phyloP scores from a whole-genome alignment of 2,329 filamentous ascomycete species.

The Tolypocladium ovalisporum region DNA sequence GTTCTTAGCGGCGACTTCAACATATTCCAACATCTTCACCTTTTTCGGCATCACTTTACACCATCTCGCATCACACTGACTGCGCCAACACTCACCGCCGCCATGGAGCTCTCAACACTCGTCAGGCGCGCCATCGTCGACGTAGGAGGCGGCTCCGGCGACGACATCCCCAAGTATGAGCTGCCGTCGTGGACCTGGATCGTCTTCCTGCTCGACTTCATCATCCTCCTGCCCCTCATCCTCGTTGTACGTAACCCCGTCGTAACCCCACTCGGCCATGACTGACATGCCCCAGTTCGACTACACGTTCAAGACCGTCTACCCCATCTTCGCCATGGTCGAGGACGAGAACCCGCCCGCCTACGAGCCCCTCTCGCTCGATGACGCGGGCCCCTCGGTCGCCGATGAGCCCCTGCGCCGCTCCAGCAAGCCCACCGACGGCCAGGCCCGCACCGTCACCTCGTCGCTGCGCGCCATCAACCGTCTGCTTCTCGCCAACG shows the following conservation, averaged over 20 bases:
- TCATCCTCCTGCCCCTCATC: slow-evolving; percentile 34
- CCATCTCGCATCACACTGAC: neutral
- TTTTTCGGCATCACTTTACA: neutral
- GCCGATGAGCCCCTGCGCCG: slow-evolving; percentile 17
- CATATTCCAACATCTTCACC: neutral
- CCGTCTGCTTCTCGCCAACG: slow-evolving; percentile 47
- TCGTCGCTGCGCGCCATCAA: slow-evolving; percentile 39
- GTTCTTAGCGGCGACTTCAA: neutral
- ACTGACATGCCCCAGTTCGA: slow-evolving; percentile 21
- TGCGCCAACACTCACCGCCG: neutral
- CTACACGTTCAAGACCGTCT: slow-evolving; percentile 41
- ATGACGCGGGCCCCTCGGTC: slow-evolving; percentile 24
- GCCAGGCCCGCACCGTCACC: slow-evolving; percentile 30
- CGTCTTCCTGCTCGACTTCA: slow-evolving; percentile 26
- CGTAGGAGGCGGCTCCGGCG: slow-evolving; percentile 1
- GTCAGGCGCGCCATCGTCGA: slow-evolving; percentile 22
- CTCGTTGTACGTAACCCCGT: slow-evolving; percentile 25
- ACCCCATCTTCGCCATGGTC: slow-evolving; percentile 44
- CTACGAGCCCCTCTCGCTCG: slow-evolving; percentile 40
- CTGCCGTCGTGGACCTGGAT: slow-evolving; percentile 28
- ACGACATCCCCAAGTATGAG: slow-evolving; percentile 13
- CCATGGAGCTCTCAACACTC: slow-evolving; percentile 5
- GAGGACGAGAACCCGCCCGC: slow-evolving; percentile 46
- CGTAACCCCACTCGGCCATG: neutral
- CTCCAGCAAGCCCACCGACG: slow-evolving; percentile 21